These are phyloP conservation scores for Senna siamea DNA, from an alignment of 306 rosid species.

Conservation along the genomic window DNA sequence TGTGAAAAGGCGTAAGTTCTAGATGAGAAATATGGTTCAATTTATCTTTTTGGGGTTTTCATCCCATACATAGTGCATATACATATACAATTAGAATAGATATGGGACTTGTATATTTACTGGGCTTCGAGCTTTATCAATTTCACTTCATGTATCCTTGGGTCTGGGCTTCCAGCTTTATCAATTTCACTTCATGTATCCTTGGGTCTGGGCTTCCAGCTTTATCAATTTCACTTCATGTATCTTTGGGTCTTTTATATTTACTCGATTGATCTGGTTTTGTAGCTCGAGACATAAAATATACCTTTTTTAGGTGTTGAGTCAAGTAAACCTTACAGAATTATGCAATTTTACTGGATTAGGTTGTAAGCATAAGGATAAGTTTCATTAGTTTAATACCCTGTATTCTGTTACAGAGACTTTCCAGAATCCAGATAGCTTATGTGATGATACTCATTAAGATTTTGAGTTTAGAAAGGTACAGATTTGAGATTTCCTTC, in stretches of 20 bases:
- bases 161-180: no score
- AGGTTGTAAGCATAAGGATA: constrained; percentile 1
- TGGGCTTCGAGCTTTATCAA: no score
- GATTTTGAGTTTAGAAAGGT: not conserved
- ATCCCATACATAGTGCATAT: constrained; percentile 5
- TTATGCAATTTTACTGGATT: constrained; percentile 8
- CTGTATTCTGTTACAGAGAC: not conserved
- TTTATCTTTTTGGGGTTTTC: constrained; percentile 20
- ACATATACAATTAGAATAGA: constrained; percentile 31
- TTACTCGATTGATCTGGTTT: not conserved
- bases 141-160: no score
- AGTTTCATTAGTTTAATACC: not conserved
- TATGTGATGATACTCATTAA: not conserved
- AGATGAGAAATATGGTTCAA: constrained; percentile 15
- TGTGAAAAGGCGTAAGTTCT: constrained; percentile 28
- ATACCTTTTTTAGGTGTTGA: not conserved
- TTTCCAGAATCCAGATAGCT: not conserved
- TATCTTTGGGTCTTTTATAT: constrained; percentile 7
- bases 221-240: not conserved
- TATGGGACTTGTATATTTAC: not conserved
- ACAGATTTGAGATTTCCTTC: not conserved
- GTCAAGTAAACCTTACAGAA: constrained; percentile 18
- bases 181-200: no score
- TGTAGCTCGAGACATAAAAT: constrained; percentile 6
- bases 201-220: no score